Evolutionary conservation across 192 early-diverging fungal species (phyloP).

Genomic region (Blastocladiella britannica): DNA sequence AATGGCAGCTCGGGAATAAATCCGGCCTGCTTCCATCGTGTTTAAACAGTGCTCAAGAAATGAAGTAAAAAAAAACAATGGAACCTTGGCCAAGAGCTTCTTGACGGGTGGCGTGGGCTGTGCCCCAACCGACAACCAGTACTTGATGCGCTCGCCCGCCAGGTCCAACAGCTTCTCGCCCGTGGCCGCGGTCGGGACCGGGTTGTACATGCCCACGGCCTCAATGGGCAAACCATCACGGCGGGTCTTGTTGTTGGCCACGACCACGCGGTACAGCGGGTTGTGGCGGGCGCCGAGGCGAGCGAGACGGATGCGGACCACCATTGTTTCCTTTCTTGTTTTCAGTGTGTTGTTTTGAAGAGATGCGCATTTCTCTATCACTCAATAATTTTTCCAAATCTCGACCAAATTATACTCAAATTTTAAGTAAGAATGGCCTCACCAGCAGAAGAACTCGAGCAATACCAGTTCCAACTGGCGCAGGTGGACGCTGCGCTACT

Average conservation of each 20-base stretch:
- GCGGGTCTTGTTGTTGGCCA: conserved; percentile 52
- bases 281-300: conserved; percentile 72
- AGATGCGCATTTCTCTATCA: no score
- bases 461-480: not conserved
- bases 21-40: no score
- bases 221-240: conserved; percentile 81
- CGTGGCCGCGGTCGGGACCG: conserved; percentile 44
- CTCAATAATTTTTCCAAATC: no score
- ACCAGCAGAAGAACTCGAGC: not conserved
- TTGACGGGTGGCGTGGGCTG: conserved; percentile 80
- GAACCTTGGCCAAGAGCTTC: conserved; percentile 68
- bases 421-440: no score
- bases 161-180: conserved; percentile 69
- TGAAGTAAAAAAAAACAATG: no score
- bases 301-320: conserved; percentile 69
- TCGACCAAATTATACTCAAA: no score
- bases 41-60: no score
- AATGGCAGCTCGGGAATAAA: no score
- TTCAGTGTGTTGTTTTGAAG: no score
- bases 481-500: not conserved
- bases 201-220: conserved; percentile 75
- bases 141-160: conserved; percentile 74
- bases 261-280: conserved; percentile 89
- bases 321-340: no score
- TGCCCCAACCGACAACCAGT: conserved; percentile 95